These are phyloP conservation scores for Trichophyton mentagrophytes DNA, from an alignment of 2,329 filamentous ascomycete genomes.

Conservation along the genomic window DNA sequence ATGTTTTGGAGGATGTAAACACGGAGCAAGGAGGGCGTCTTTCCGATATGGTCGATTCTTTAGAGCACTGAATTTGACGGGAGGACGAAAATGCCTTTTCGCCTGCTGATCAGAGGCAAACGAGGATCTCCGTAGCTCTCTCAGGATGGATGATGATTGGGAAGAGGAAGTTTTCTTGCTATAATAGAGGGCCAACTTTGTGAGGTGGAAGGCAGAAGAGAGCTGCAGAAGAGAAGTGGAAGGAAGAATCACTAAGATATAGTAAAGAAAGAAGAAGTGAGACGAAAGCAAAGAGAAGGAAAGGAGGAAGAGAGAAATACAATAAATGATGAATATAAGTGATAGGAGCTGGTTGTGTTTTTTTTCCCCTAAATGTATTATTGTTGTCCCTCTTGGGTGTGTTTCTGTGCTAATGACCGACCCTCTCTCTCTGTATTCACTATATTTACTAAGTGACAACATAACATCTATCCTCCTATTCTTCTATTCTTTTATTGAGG, in stretches of 20 bases:
- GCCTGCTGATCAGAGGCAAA: neutral
- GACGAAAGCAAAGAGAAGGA: neutral
- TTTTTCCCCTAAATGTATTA: neutral
- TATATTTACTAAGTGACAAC: neutral
- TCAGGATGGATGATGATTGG: neutral
- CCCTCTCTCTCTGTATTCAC: neutral
- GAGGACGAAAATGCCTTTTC: neutral
- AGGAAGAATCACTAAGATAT: neutral
- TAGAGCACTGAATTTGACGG: neutral
- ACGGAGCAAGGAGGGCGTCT: neutral
- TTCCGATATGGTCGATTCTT: neutral
- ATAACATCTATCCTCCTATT: neutral
- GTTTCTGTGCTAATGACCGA: neutral
- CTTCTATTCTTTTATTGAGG: neutral
- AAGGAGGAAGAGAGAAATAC: neutral
- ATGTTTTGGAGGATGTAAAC: neutral
- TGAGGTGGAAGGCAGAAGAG: neutral
- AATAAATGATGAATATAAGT: neutral
- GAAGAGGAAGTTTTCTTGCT: neutral
- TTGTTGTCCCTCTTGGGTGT: neutral
- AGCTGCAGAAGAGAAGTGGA: neutral
- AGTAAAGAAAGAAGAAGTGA: conserved; percentile 4
- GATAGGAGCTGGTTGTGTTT: neutral
- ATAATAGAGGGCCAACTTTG: neutral
- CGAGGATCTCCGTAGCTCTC: neutral